These are phyloP conservation scores for Cutaneotrichosporon cutaneum DNA, from an alignment of 1,284 basidiomycete species.

Conservation along the genomic window DNA sequence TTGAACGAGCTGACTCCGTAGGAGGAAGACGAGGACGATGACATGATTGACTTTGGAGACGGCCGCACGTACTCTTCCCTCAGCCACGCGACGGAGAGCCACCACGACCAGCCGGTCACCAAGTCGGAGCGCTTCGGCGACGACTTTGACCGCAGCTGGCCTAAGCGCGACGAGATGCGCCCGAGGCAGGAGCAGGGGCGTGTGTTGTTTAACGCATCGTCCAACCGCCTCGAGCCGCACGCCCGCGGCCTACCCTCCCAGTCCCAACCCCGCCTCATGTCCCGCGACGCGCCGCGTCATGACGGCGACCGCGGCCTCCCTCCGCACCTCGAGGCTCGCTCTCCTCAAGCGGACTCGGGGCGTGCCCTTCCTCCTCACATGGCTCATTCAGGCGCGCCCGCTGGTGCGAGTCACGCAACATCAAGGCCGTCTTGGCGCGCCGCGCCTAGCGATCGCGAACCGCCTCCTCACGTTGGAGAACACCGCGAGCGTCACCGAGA, in stretches of 20 bases:
- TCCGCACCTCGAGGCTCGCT: conserved; percentile 30
- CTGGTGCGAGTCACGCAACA: neutral
- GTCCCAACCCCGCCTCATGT: conserved; percentile 49
- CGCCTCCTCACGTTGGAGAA: conserved; percentile 55
- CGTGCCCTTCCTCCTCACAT: conserved; percentile 45
- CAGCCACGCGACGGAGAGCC: conserved; percentile 18
- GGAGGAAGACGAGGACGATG: conserved; percentile 86
- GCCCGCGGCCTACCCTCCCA: conserved; percentile 24
- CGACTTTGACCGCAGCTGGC: conserved; percentile 92
- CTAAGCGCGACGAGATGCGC: conserved; percentile 35
- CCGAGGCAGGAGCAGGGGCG: conserved; percentile 41
- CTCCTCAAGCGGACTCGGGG: too few species aligned
- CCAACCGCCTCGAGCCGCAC: conserved; percentile 70
- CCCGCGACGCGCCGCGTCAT: conserved; percentile 22
- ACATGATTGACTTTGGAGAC: conserved; percentile 89
- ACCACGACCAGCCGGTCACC: conserved; percentile 40
- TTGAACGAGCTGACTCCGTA: conserved; percentile 55
- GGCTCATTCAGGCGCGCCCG: conserved; percentile 30
- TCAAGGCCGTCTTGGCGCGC: neutral
- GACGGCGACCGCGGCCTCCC: conserved; percentile 23
- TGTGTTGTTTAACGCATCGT: conserved; percentile 85
- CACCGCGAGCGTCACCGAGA: conserved; percentile 8
- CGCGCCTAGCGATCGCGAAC: conserved; percentile 48
- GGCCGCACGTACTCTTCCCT: conserved; percentile 75
- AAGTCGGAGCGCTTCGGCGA: conserved; percentile 58